Evolutionary conservation across 2,329 filamentous ascomycete genomes (phyloP).

Genomic region (Colletotrichum noveboracense): DNA sequence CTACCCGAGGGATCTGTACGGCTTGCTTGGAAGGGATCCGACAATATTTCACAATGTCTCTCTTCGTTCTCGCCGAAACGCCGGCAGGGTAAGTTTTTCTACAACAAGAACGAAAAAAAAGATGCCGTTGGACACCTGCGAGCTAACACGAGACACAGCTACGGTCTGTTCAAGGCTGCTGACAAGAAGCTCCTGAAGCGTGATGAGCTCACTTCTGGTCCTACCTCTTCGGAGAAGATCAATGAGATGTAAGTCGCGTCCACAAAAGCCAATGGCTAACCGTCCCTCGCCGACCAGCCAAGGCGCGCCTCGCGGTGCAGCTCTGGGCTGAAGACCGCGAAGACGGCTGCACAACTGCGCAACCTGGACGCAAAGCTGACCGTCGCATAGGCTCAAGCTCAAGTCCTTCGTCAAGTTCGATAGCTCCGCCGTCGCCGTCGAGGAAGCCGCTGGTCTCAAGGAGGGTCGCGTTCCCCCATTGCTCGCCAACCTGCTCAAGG

Average conservation of each 20-base stretch:
- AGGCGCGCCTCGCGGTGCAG: background rate
- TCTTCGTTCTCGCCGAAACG: conserved; percentile 93
- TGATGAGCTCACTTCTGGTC: conserved; percentile 77
- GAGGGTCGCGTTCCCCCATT: conserved; percentile 95
- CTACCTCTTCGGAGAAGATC: conserved; percentile 81
- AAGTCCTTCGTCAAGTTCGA: conserved; percentile 99
- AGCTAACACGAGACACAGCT: conserved; percentile 58
- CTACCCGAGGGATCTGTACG: conserved; percentile 21
- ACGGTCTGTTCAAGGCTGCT: conserved; percentile 97
- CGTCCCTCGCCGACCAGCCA: background rate
- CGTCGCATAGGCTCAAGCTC: conserved; percentile 74
- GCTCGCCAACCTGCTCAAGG: conserved; percentile 80
- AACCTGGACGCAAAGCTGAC: conserved; percentile 10
- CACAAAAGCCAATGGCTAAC: background rate
- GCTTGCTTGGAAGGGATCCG: conserved; percentile 20
- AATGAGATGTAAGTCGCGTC: conserved; percentile 75
- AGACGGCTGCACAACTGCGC: background rate
- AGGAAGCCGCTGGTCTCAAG: conserved; percentile 81
- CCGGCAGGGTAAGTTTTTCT: conserved; percentile 70
- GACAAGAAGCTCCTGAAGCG: conserved; percentile 98
- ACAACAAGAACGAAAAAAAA: background rate
- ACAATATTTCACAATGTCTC: conserved; percentile 68
- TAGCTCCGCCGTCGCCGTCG: conserved; percentile 86
- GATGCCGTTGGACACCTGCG: background rate
- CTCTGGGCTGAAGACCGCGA: background rate